Evolutionary conservation across 108 stramenopile genomes (phyloP), one percentile per base, ranked within the genome.

Genomic region (Pseudonitzschia pungens): DNA sequence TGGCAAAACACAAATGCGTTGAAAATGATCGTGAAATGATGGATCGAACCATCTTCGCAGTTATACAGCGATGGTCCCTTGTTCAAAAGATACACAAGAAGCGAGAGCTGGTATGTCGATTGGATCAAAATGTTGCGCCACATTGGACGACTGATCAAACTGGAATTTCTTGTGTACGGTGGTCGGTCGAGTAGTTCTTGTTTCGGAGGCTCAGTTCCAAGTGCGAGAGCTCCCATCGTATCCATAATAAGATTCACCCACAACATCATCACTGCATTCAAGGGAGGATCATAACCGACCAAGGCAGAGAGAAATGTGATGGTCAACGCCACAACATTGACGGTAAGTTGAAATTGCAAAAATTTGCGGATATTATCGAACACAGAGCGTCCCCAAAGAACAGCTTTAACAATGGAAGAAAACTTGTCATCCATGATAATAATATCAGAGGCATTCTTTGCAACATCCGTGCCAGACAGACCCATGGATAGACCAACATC

Each of bases 171-270:
- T 21, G 69, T 77, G 81, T 92, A 90, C 14, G 94, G 94, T 32
- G 87, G 91, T 56, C 89, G 79, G 53, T 88, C 84, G 77, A 96
- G 82, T 52, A 93, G 86, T 64, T 96, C 92, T 43, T 84, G 43
- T 44, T 74, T 78, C 0, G 93, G 89, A 15, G 96, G 95, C 74
- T 99, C 98, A 70, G 98, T 98, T 26, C 97, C 98, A 36, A 99
- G 95, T 26, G 98, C 98, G 48, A 97, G 94, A 29, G 99, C 99
- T 10, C 97, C 97, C 67, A 98, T 97, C 1, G 97, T 97, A 69
- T 99, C 98, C 69, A 98, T 99, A 69, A 99, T 97, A 15, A 99
- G 92, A 82, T 99, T 98, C 9, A 98, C 97, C 98, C 98, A 99
- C n/a, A 99, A 82, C 92, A 99, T 88, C 87, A 98, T 97, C 20